phyloP scores from a whole-genome alignment of 345 rosid genomes.

The Pugionium cornutum region DNA sequence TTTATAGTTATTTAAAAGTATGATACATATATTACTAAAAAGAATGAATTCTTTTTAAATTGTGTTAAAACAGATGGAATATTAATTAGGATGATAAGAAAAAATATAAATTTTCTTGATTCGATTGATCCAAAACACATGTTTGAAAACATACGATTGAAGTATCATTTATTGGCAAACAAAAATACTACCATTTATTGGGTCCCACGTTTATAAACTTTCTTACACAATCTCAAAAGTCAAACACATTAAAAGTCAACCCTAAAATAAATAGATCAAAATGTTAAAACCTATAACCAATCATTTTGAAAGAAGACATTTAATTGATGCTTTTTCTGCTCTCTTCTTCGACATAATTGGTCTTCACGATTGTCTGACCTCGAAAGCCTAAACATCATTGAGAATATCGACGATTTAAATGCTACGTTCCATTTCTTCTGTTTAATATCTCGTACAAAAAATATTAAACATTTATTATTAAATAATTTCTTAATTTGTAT shows the following conservation, averaged over 20 bases:
- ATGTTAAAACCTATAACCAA: slow-evolving; percentile 24
- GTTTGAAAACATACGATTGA: background rate
- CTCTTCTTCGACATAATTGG: slow-evolving; percentile 35
- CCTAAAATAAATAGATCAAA: slow-evolving; percentile 8
- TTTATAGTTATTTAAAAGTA: too few species aligned
- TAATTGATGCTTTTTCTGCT: slow-evolving; percentile 28
- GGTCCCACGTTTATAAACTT: slow-evolving; percentile 3
- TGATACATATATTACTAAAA: too few species aligned
- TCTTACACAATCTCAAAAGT: slow-evolving; percentile 23
- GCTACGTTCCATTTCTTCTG: background rate
- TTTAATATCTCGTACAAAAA: too few species aligned
- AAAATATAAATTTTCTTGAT: too few species aligned
- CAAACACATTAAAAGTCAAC: slow-evolving; percentile 31
- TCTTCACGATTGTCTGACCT: slow-evolving; percentile 27
- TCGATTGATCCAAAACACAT: too few species aligned
- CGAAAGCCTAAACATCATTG: slow-evolving; percentile 23
- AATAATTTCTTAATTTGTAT: too few species aligned
- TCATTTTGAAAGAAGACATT: slow-evolving; percentile 26
- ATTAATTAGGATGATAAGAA: too few species aligned
- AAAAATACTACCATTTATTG: slow-evolving; percentile 5
- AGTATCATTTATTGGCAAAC: slow-evolving; percentile 5
- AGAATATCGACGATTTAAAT: slow-evolving; percentile 26
- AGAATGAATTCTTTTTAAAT: too few species aligned
- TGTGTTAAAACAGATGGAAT: too few species aligned
- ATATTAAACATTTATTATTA: too few species aligned